Evolutionary conservation across 2,329 filamentous ascomycete species (phyloP).

Genomic region (Fusarium caatingaense): DNA sequence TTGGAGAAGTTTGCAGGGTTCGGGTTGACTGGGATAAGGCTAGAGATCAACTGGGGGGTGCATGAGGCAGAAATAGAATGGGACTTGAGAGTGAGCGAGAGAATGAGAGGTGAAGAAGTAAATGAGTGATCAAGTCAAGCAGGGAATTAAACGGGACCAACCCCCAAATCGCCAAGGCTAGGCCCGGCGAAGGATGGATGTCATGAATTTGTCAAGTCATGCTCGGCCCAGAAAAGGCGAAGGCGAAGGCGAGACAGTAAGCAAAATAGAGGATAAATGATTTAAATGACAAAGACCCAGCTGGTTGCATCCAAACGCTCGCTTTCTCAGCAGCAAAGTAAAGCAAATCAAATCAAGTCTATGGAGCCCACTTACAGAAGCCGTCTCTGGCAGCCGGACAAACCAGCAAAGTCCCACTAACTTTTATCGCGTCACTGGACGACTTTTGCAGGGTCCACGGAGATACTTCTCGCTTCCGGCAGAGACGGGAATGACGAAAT

Average conservation of each 20-base stretch:
- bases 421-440: conserved; percentile 36
- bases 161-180: conserved; percentile 31
- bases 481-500: conserved; percentile 32
- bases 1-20: conserved; percentile 32
- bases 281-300: conserved; percentile 10
- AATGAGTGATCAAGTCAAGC: conserved; percentile 21
- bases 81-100: conserved; percentile 11
- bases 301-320: conserved; percentile 17
- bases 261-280: background rate
- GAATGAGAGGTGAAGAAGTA: conserved; percentile 2
- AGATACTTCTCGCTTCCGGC: conserved; percentile 39
- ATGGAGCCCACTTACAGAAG: conserved; percentile 25
- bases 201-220: conserved; percentile 30
- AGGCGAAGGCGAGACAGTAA: background rate
- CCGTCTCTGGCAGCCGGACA: conserved; percentile 15
- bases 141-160: conserved; percentile 32
- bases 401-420: conserved; percentile 24
- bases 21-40: conserved; percentile 25
- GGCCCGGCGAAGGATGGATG: conserved; percentile 8
- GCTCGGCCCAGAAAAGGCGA: conserved; percentile 25
- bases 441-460: conserved; percentile 31
- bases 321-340: conserved; percentile 9
- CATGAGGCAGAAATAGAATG: conserved; percentile 38
- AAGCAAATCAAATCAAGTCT: background rate
- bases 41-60: conserved; percentile 20